These are phyloP conservation scores for Musa acuminata DNA, from an alignment of 176 grass and related monocot species.

Conservation along the genomic window DNA sequence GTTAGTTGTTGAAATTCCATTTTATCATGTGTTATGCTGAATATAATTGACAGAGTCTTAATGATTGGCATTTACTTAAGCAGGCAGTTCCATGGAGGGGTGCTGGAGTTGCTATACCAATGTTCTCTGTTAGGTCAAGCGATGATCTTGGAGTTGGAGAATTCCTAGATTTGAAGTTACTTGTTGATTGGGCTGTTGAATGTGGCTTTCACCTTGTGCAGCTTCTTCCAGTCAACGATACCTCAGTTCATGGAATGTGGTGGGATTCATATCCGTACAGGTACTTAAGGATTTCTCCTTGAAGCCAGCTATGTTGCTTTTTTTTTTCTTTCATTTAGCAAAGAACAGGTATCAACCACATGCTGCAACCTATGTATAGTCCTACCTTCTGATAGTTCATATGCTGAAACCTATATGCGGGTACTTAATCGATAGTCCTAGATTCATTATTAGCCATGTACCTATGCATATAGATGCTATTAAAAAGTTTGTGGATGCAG, in stretches of 20 bases:
- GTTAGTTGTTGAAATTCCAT: not conserved
- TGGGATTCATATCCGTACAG: constrained; percentile 99
- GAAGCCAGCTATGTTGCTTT: not conserved
- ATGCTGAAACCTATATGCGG: no score
- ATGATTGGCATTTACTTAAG: constrained; percentile 27
- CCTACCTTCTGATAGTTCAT: no score
- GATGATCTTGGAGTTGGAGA: constrained; percentile 97
- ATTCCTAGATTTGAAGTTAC: constrained; percentile 90
- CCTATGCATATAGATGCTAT: no score
- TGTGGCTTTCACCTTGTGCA: constrained; percentile 97
- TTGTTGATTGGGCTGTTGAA: constrained; percentile 91
- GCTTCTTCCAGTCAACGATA: constrained; percentile 90
- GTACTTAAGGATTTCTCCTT: constrained; percentile 18
- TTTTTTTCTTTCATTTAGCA: not conserved
- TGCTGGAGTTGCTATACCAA: constrained; percentile 84
- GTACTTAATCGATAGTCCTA: no score
- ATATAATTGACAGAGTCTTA: constrained; percentile 4
- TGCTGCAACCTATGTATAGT: no score
- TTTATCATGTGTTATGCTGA: constrained; percentile 1
- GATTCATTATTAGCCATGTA: no score
- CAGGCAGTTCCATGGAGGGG: constrained; percentile 88
- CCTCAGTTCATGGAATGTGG: constrained; percentile 94
- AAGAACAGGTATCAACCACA: not conserved
- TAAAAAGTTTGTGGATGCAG: not conserved
- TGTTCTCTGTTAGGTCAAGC: constrained; percentile 78